Evolutionary conservation across 768 basidiomycete genomes (phyloP), one percentile per base, ranked within the genome.

Genomic region (Boletus vermiculosoides): DNA sequence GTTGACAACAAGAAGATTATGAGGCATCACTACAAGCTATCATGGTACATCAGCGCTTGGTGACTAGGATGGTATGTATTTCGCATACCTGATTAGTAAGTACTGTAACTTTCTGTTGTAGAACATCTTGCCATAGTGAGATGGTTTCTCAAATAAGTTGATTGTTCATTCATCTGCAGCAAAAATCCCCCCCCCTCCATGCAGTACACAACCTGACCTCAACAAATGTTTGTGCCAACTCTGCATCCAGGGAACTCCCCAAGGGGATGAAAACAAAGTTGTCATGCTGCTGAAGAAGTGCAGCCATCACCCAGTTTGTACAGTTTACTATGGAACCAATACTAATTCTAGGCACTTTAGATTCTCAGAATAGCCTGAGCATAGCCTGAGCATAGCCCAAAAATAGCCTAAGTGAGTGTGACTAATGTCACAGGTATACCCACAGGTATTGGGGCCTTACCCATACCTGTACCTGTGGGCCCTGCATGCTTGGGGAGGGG

Each of bases 111-210:
- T 62, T 36, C 58, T 52, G 28, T 69, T 61, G 56, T 58, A 57
- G 40, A 57, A 60, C 2, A 25, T 54, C 0, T 63, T 36, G 2
- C 45, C 30, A 31, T 55, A 57, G 1, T 31, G 16, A 5, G 39
- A 6, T 0, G 50, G 53, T 18, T 60, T 63, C 18, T 50, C 13
- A 52, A 63, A 70, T 1, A 60, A 18, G 5, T 63, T 55, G 16
- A 63, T 30, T 0, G 41, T 30, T 8, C 74, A 77, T 2, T 77
- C 77, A 63, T 79, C 76, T 37, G 74, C 73, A 33, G 73, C 25
- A 25, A 25, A 25, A 5, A 25, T 25, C 5, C 25, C 25, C 25
- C n/a, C 25, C 55, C 1, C 67, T 46, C 77, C 76, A 80, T 6
- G 18, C 30, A 1, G 1, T 4, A 23, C 52, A 57, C 8, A 50